These are phyloP conservation scores for Pholiota microspora DNA, from an alignment of 768 basidiomycete species.

Conservation along the genomic window DNA sequence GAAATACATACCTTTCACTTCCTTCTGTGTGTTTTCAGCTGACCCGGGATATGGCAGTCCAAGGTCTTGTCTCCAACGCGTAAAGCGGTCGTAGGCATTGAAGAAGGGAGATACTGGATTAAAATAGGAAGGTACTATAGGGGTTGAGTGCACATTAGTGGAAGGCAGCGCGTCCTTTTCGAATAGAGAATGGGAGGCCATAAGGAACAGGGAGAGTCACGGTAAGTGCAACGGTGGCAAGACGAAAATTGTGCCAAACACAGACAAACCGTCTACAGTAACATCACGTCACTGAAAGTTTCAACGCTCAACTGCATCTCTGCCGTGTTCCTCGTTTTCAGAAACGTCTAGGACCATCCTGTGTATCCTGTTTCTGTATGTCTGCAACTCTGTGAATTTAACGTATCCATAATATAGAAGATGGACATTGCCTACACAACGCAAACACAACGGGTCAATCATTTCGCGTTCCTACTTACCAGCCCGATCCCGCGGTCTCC, in stretches of 20 bases:
- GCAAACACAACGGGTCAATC: neutral
- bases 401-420: too few relatives aligned
- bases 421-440: neutral
- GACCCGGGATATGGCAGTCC: conserved; percentile 90
- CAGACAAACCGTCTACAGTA: conserved; percentile 21
- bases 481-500: conserved; percentile 5
- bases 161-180: conserved; percentile 43
- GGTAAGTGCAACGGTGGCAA: conserved; percentile 30
- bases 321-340: too few relatives aligned
- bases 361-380: neutral
- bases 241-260: conserved; percentile 40
- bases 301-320: neutral
- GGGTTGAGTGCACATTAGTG: conserved; percentile 32
- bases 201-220: conserved; percentile 25
- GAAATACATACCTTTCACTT: conserved; percentile 73
- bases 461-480: neutral
- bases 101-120: conserved; percentile 58
- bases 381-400: neutral
- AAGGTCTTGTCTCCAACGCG: conserved; percentile 78
- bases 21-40: conserved; percentile 89
- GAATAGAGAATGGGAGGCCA: conserved; percentile 43
- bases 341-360: too few relatives aligned
- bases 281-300: conserved; percentile 7
- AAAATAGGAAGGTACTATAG: conserved; percentile 36
- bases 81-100: conserved; percentile 68